Base-by-base conservation (phyloP, 192 early-diverging fungal genomes). In the Kappamyces sp. region DNA sequence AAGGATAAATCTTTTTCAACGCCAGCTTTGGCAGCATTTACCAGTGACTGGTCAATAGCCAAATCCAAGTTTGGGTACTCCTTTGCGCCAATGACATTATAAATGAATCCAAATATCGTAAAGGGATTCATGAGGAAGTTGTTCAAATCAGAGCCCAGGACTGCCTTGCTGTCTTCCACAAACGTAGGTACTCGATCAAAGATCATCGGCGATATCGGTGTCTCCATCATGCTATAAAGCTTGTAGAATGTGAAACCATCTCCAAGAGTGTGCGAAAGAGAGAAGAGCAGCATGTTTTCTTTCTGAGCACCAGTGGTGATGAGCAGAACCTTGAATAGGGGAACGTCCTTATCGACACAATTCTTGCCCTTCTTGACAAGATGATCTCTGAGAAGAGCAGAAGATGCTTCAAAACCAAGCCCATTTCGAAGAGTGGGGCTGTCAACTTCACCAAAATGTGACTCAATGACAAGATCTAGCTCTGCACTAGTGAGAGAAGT, bases 291-390 rank as follows among this genome's bases (percentile, higher is more conserved):
- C 22, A 14, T 31, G 53, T 39, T 5, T 33, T 55, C 22, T 43
- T 7, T 8, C 3, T 37, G 5, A 29, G 9, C 9, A 38, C 40
- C 30, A 3, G 50, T 52, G 40, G 50, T 52, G 30, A 55, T 38
- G 6, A 33, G n/a, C 2, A 42, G 7, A 3, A 55, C 53, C 45
- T 22, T 55, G 15, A 55, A 55, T 29, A 55, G 37, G 15, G 37
- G 53, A 29, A 43, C 53, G 37, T 55, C 31, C 3, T 15, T 39
- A 39, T 55, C 37, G 30, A 55, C 15, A 38, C 53, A 55, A 5
- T 55, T 42, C 45, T 55, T 55, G 4, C 53, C 53, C 32, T 55
- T 55, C 36, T 55, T 55, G 7, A 55, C 53, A 43, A 39, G n/a
- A 33, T 39, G 45, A 6, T 12, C 29, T 5, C 39, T n/a, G 2